Conservation (phyloP, 805 yeast genomes). For the Wickerhamomyces ciferrii region DNA sequence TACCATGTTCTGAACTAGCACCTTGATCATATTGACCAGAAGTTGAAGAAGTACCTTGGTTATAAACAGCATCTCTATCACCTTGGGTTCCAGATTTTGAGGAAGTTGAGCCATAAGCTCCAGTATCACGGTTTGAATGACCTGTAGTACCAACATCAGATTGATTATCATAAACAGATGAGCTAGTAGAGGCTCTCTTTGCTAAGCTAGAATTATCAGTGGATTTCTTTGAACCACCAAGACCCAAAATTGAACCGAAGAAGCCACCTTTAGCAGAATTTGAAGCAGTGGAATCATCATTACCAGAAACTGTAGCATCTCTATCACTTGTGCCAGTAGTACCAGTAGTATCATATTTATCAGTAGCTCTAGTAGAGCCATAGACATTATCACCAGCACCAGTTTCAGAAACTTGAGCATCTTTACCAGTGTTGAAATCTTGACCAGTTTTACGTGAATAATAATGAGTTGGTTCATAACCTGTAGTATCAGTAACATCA, state of each 20-base stretch:
- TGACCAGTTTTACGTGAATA: slow-evolving; percentile 7
- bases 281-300: neutral
- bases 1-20: too few relatives aligned
- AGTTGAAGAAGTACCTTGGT: neutral
- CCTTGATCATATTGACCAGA: neutral
- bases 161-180: slow-evolving; percentile 2
- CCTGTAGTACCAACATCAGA: neutral
- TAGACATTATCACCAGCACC: neutral
- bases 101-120: neutral
- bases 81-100: neutral
- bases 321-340: neutral
- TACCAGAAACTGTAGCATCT: neutral
- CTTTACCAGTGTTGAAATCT: neutral
- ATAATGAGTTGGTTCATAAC: slow-evolving; percentile 16
- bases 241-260: neutral
- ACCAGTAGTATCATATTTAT: neutral
- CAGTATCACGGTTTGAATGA: neutral
- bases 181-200: slow-evolving; percentile 2
- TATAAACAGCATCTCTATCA: neutral
- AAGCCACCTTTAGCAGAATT: neutral
- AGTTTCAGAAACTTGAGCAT: neutral
- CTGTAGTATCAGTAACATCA: slow-evolving; percentile 12
- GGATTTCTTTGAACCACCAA: neutral
- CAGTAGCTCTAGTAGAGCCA: neutral
- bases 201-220: neutral